Evolutionary conservation across 208 protist species (phyloP).

Genomic region (Balamuthia mandrillaris): DNA sequence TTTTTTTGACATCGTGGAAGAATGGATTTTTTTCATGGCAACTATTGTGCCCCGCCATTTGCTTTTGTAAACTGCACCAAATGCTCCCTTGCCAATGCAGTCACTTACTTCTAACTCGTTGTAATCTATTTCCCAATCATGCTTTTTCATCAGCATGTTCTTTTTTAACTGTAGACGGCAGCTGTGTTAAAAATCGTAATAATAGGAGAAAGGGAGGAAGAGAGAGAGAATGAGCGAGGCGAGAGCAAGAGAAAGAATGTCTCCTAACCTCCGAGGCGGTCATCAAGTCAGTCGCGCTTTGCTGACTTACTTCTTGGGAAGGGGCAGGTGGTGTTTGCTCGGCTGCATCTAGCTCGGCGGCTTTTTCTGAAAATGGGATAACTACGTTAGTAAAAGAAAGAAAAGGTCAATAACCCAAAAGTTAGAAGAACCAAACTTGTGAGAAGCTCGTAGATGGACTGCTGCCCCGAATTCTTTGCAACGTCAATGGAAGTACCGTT

Average conservation of each 20-base stretch:
- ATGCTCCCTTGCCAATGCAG: neutral
- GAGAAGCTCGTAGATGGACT: neutral
- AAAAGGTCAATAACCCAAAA: neutral
- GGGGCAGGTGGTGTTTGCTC: neutral
- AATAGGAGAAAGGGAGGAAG: no score
- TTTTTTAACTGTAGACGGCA: no score
- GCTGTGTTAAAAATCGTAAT: no score
- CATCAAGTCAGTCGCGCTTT: no score
- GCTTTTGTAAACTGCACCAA: constrained; percentile 1
- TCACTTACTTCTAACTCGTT: constrained; percentile 9
- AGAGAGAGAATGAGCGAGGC: no score
- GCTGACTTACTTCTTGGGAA: no score
- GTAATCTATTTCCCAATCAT: constrained; percentile 16
- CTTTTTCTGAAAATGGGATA: neutral
- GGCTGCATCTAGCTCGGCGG: neutral
- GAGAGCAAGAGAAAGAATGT: no score
- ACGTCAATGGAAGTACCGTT: neutral
- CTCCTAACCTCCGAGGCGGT: no score
- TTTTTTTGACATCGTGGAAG: neutral
- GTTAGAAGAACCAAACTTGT: neutral
- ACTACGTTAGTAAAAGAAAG: neutral
- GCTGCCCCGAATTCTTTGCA: neutral
- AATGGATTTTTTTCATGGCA: neutral
- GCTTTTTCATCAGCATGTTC: no score
- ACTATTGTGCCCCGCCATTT: constrained; percentile 20